Conservation (phyloP, 2,329 filamentous ascomycete species). For the Colletotrichum sp. region DNA sequence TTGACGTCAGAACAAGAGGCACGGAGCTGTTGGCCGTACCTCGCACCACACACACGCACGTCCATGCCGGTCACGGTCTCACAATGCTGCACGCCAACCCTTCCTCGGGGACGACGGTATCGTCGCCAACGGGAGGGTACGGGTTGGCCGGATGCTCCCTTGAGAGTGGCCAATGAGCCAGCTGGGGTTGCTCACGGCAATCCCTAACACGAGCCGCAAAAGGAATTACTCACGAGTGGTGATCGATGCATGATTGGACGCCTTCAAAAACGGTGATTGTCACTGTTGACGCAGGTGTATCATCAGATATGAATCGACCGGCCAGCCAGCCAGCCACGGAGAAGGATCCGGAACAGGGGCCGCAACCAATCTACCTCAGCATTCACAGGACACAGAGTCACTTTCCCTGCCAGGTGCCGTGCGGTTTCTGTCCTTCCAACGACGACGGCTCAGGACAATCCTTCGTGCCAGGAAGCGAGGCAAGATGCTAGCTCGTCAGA, state of each 20-base stretch:
- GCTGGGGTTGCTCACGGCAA: not conserved
- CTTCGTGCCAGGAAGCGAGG: not conserved
- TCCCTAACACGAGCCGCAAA: not conserved
- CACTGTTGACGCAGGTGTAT: not conserved
- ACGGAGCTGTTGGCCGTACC: not conserved
- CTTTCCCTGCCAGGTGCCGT: not conserved
- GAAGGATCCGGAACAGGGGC: not conserved
- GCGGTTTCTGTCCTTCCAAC: not conserved
- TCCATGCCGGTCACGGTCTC: not conserved
- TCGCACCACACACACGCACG: not conserved
- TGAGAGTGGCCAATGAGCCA: not conserved
- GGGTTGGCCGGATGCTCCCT: not conserved
- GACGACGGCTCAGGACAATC: not conserved
- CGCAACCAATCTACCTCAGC: not conserved
- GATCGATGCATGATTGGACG: not conserved
- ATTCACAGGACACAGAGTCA: not conserved
- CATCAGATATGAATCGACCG: not conserved
- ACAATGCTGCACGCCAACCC: not conserved
- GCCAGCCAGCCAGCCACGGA: not conserved
- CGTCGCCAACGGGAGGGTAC: not conserved
- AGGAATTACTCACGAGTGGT: not conserved
- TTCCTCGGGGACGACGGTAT: not conserved
- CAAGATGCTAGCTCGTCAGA: conserved; percentile 1
- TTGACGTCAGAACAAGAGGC: conserved; percentile 4
- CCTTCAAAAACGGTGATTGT: not conserved